Base-by-base conservation (phyloP, 805 yeast genomes). In the Diddensiella transvaalensis region DNA sequence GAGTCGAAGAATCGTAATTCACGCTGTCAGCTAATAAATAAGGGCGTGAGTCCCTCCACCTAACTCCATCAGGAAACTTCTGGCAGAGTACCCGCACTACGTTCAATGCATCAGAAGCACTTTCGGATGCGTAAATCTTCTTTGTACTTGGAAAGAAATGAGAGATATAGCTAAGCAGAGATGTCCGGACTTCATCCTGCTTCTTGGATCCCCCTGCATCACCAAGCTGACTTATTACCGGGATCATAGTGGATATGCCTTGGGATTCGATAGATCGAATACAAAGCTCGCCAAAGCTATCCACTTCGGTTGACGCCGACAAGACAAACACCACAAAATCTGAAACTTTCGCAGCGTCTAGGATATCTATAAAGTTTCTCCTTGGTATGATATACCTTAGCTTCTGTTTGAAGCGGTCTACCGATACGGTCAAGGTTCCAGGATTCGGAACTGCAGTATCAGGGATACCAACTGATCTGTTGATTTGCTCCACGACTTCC, bases 41-140 rank as follows among this genome's bases (percentile, higher is more conserved):
- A 4, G 96, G 91, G 62, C 99, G 75, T n/a, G 82, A 69, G 58
- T 91, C 97, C 69, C 98, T 82, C 98, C 99, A 93, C 21, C 78
- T 79, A 41, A 95, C 73, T 0, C 87, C 79, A 61, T 82, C 83
- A 22, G 99, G 99, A 59, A 83, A 79, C 67, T 82, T 86, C 60
- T 91, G 97, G 61, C 96, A 85, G 22, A 93, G 60, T 3, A 74
- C 72, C 64, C 99, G 79, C 37, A 85, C 72, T 39, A 87, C 82
- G 59, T 85, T 86, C 17, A 75, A 56, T n/a, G 85, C 75, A 55
- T 93, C 98, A 2, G 85, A 73, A 13, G 71, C 68, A 42, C 69
- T 71, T 55, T 87, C 95, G 45, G 87, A 65, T 39, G 83, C 81
- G 66, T 71, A 90, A 17, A 95, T 70, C 65, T 82, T 85, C 33